Percentiles rank a stretch among this genome's conserved stretches.
Conservation (phyloP, 352 stramenopile genomes). For the Phytophthora hibernalis region DNA sequence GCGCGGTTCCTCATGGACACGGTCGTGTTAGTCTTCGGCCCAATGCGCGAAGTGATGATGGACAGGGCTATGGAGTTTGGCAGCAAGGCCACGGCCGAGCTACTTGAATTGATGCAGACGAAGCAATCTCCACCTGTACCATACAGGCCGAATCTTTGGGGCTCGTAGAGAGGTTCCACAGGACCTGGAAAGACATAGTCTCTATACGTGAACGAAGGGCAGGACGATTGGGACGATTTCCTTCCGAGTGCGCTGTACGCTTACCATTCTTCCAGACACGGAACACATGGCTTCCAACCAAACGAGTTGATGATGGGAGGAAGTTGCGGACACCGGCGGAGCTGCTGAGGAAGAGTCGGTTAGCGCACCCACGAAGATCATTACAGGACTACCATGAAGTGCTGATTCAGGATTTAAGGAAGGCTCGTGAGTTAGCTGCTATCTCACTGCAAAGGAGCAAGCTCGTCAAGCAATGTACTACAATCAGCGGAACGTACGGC, state of each 20-base stretch:
- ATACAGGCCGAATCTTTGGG: background rate
- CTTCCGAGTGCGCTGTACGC: background rate
- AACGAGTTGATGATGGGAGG: background rate
- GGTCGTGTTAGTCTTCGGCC: background rate
- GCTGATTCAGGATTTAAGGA: no score
- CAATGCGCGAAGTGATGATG: background rate
- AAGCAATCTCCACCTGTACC: background rate
- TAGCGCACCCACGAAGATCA: no score
- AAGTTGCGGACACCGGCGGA: no score
- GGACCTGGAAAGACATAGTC: background rate
- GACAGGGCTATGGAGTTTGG: background rate
- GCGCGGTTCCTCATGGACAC: background rate
- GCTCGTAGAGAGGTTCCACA: background rate
- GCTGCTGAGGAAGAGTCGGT: no score
- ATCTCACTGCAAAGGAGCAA: background rate
- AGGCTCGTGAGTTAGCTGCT: no score
- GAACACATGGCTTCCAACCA: background rate
- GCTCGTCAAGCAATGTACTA: background rate
- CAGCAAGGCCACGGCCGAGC: background rate
- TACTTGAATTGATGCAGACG: background rate
- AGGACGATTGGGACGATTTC: background rate
- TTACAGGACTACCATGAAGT: no score
- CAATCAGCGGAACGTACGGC: background rate
- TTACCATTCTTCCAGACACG: background rate
- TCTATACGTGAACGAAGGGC: background rate